These are phyloP conservation scores for Pyrus hybrid DNA, from an alignment of 331 rosid genomes.

Conservation along the genomic window DNA sequence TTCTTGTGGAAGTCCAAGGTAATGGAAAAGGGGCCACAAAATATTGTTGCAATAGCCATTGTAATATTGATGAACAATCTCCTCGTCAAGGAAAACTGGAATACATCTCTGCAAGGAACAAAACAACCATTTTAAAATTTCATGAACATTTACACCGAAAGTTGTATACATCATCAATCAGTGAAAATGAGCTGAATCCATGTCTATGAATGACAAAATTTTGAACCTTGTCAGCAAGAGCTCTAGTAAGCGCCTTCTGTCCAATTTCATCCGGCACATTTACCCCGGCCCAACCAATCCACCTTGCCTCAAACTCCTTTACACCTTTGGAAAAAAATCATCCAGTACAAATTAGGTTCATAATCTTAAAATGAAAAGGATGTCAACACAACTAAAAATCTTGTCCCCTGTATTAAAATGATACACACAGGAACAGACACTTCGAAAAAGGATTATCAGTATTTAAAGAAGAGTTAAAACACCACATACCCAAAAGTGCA, in stretches of 20 bases:
- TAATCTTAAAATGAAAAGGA: not conserved
- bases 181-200: not conserved
- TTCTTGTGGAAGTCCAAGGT: constrained; percentile 94
- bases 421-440: not conserved
- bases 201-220: not conserved
- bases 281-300: constrained; percentile 99
- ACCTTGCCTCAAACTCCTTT: constrained; percentile 78
- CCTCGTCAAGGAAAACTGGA: constrained; percentile 92
- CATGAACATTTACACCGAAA: not conserved
- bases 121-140: constrained; percentile 6
- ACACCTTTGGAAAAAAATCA: constrained; percentile 49
- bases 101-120: constrained; percentile 55
- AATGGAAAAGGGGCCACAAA: constrained; percentile 91
- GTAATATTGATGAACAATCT: constrained; percentile 84
- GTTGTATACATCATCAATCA: not conserved
- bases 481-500: constrained; percentile 70
- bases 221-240: constrained; percentile 75
- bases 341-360: constrained; percentile 11
- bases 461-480: not conserved
- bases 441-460: not conserved
- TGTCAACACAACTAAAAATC: not conserved
- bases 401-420: not conserved
- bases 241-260: constrained; percentile 74
- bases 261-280: constrained; percentile 83
- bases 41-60: constrained; percentile 93